A percentile compares a stretch with the other conserved stretches of the same genome.
phyloP scores from a whole-genome alignment of 1,284 basidiomycete species.

The Rhodotorula sp. region DNA sequence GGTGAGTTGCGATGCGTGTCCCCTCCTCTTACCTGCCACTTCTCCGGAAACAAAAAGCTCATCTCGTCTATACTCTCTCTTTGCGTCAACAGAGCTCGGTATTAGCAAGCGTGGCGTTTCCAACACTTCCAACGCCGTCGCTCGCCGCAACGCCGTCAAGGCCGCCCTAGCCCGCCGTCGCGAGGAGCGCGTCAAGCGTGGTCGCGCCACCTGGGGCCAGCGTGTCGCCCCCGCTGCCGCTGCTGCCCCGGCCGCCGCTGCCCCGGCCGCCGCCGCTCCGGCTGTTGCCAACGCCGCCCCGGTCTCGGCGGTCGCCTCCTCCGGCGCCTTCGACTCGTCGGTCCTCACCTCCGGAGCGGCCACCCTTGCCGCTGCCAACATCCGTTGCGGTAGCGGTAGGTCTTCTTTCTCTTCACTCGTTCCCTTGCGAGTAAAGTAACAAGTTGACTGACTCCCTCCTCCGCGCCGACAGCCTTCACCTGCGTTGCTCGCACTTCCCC shows the following conservation, averaged over 20 bases:
- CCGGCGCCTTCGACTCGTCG: not conserved
- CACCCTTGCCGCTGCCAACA: not conserved
- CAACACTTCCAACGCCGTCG: not conserved
- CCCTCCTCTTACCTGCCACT: too few relatives aligned
- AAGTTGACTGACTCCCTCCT: too few relatives aligned
- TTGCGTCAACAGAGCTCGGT: not conserved
- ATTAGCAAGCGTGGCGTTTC: not conserved
- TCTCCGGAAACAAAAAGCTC: not conserved
- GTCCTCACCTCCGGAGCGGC: not conserved
- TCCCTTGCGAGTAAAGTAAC: too few relatives aligned
- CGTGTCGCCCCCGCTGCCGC: not conserved
- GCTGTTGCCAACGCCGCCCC: not conserved
- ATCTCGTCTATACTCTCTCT: not conserved
- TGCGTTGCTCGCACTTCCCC: not conserved
- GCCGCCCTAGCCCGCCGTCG: not conserved
- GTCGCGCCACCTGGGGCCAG: not conserved
- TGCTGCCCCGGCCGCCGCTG: not conserved
- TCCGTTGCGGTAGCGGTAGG: not conserved
- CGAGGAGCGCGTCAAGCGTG: conserved; percentile 1
- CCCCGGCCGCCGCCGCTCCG: not conserved
- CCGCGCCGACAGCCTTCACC: too few relatives aligned
- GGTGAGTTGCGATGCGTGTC: too few relatives aligned
- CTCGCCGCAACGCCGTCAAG: conserved; percentile 5
- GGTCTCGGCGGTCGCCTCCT: not conserved
- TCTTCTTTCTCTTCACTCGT: too few relatives aligned